Evolutionary conservation across 371 early-diverging fungal species (phyloP), one percentile per base, ranked within the genome.

Genomic region (Lichtheimia ornata): DNA sequence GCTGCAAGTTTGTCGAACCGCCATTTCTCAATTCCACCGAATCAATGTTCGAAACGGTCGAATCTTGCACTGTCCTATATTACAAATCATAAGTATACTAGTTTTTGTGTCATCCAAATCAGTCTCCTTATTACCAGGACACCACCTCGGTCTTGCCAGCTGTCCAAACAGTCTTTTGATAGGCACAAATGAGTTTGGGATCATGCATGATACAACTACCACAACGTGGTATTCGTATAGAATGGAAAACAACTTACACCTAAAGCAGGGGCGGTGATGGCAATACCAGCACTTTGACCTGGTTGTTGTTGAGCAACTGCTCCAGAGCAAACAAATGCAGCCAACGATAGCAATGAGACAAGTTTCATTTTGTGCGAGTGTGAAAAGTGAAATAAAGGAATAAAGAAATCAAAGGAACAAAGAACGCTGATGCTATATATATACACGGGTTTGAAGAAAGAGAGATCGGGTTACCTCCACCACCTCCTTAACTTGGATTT

Each of bases 11-110:
- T 30, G 63, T 53, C 41, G 73, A 71, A 40, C 55, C 45, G 44
- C 76, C 76, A 18, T 62, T 63, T 56, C 70, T 65, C 55, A 76
- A 64, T 41, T 70, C 66, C 42, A 76, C 66, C 15, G 63, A 54
- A 50, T 63, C 61, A 50, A 76, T 73, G 20, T 50, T 55, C 3
- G 58, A 28, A 30, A 58, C 59, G 35, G 53, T 55, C 13, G 53
- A 18, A 51, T 64, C 65, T 6, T 49, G 56, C 17, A 70, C 62
- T 30, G 67, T 66, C 76, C 75, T 74, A 53, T 56, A 27, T 54
- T 51, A 17, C 4, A 47, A 17, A 59, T 28, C 15, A 13, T 47
- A 1, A 49, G 5, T 20, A 50, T 20, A 20, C 27, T 24, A 14
- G 12, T 15, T 5, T 6, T n/a, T 30, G 14, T 53, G 12, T 20